Conservation (phyloP, 768 basidiomycete species). For the Tylopilus sp. region DNA sequence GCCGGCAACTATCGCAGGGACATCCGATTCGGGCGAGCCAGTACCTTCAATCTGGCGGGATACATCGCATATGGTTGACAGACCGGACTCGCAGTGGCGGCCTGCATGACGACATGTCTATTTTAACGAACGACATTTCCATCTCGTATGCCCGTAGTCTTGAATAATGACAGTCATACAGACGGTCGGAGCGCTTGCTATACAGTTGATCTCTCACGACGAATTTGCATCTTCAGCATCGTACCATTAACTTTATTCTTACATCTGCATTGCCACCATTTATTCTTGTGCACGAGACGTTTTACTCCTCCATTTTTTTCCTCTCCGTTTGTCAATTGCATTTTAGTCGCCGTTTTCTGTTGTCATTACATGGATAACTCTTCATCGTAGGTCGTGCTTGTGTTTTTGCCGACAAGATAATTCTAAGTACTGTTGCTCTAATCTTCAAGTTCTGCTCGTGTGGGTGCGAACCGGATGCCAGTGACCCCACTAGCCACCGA, state of each 20-base stretch:
- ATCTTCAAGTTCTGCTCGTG: no score
- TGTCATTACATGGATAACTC: slow-evolving; percentile 9
- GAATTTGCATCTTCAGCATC: slow-evolving; percentile 14
- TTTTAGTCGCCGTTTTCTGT: background rate
- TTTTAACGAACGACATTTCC: background rate
- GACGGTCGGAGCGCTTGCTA: slow-evolving; percentile 10
- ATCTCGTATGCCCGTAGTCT: slow-evolving; percentile 3
- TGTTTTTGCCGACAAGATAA: slow-evolving; percentile 9
- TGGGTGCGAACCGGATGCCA: no score
- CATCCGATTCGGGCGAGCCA: slow-evolving; percentile 48
- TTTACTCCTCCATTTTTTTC: background rate
- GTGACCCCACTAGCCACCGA: no score
- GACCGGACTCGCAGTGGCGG: slow-evolving; percentile 36
- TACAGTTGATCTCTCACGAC: background rate
- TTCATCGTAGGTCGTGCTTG: slow-evolving; percentile 1
- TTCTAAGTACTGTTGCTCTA: slow-evolving; percentile 1
- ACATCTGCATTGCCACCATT: background rate
- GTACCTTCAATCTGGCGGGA: slow-evolving; percentile 50
- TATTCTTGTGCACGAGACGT: background rate
- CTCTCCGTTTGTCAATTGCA: background rate
- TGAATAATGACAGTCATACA: slow-evolving; percentile 8
- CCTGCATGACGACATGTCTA: slow-evolving; percentile 31
- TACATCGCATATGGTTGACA: slow-evolving; percentile 41
- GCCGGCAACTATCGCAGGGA: slow-evolving; percentile 55
- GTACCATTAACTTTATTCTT: slow-evolving; percentile 16